These are phyloP conservation scores for Eutrema japonicum DNA, from an alignment of 345 rosid species.

Conservation along the genomic window DNA sequence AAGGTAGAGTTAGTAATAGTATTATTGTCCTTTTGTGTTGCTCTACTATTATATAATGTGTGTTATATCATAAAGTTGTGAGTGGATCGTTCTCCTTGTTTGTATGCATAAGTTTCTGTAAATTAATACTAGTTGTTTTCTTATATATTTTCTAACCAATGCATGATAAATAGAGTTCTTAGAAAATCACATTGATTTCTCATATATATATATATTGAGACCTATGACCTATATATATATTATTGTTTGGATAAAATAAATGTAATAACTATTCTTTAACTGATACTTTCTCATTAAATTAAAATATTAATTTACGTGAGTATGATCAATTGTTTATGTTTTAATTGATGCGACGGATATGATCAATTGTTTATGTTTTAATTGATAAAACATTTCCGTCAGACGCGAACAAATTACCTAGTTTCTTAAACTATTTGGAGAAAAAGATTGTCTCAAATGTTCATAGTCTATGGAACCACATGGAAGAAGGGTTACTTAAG, in stretches of 20 bases:
- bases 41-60: conserved; percentile 28
- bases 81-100: conserved; percentile 32
- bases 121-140: conserved; percentile 16
- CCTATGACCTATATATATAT: not conserved
- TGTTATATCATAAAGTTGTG: conserved; percentile 25
- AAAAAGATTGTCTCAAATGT: too few species aligned
- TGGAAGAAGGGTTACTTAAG: too few species aligned
- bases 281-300: too few species aligned
- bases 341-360: too few species aligned
- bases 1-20: conserved; percentile 36
- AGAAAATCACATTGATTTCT: not conserved
- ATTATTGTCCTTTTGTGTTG: conserved; percentile 17
- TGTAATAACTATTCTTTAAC: too few species aligned
- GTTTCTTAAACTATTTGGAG: too few species aligned
- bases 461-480: too few species aligned
- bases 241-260: not conserved
- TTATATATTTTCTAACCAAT: conserved; percentile 3
- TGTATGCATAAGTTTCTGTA: conserved; percentile 36
- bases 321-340: too few species aligned
- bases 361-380: too few species aligned
- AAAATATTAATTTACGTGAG: too few species aligned
- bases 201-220: not conserved
- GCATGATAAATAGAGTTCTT: not conserved
- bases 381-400: too few species aligned
- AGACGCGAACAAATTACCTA: too few species aligned